These are phyloP conservation scores for Paradendryphiella salina DNA, from an alignment of 2,329 filamentous ascomycete genomes.

Conservation along the genomic window DNA sequence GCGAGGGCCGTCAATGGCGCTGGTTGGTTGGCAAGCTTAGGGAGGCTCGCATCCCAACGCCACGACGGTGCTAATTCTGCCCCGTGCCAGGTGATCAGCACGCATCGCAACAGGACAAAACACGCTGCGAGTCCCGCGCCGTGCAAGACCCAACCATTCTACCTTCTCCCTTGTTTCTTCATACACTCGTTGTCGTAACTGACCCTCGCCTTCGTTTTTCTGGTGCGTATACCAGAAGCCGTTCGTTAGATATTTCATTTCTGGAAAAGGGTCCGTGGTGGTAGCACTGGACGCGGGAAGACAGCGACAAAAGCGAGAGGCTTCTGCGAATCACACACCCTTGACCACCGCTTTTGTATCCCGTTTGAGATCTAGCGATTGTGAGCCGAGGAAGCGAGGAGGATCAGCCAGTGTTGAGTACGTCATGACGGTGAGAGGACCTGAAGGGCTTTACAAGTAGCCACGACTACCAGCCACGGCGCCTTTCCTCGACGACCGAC, in stretches of 20 bases:
- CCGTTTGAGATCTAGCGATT: not conserved
- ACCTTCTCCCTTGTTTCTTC: constrained; percentile 19
- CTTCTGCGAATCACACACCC: constrained; percentile 6
- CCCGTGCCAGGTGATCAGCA: constrained; percentile 37
- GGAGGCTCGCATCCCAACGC: constrained; percentile 14
- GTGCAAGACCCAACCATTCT: constrained; percentile 18
- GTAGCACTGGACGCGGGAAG: constrained; percentile 18
- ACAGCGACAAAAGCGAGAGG: constrained; percentile 16
- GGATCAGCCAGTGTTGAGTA: too few species aligned
- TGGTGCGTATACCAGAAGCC: constrained; percentile 2
- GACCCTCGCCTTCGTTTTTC: constrained; percentile 20
- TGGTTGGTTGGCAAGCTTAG: constrained; percentile 1
- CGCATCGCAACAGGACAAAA: constrained; percentile 27
- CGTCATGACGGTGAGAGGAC: too few species aligned
- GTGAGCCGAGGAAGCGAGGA: too few species aligned
- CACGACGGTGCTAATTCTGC: constrained; percentile 33
- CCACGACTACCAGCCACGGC: not conserved
- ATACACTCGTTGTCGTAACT: constrained; percentile 31
- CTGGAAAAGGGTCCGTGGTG: constrained; percentile 19
- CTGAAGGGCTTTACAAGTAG: not conserved
- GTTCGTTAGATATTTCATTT: constrained; percentile 8
- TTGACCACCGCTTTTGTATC: constrained; percentile 1
- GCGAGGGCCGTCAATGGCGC: not conserved
- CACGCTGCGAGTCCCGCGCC: constrained; percentile 21
- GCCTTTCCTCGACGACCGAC: not conserved